Evolutionary conservation across 768 basidiomycete genomes (phyloP), one percentile per base, ranked within the genome.

Genomic region (Mycena amicta): DNA sequence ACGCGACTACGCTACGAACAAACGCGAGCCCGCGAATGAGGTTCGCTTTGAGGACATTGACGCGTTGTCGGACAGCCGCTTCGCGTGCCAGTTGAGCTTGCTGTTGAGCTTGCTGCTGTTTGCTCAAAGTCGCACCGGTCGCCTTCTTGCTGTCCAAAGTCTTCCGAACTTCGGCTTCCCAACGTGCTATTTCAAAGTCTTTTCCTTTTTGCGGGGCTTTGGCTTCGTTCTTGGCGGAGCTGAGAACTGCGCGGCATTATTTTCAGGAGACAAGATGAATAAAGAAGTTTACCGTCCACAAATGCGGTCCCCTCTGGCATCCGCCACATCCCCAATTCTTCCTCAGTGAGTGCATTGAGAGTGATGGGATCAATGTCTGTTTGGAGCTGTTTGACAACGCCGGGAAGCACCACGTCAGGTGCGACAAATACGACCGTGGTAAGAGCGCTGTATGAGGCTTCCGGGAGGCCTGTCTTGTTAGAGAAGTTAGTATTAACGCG

Each of bases 101-200:
- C 13, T 98, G 83, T n/a, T 93, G 80, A 0, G 85, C 87, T 59
- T 90, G 86, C 57, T 97, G 93, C 57, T 90, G 87, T 69, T 94
- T 98, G 1, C 91, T 92, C 18, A 98, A 71, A 1, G 77, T 77
- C 5, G 73, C 75, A 6, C 33, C 51, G 1, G 77, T 65, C 1
- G 72, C 68, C 70, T 92, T 93, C 77, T 98, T 98, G 55, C 75
- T 83, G 5, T 92, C 91, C 1, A 98, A 77, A 0, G 88, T 85
- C 64, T 91, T 88, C 11, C 95, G 85, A n/a, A 96, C 77, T 59
- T 99, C 95, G 26, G 88, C 89, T 60, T 99, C 97, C 96, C 96
- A 99, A 67, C 92, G 89, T 18, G 92, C 89, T 15, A 96, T 90
- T 31, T 92, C 93, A 4, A 90, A 85, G 57, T 88, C 90, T 65